Conservation (phyloP, 768 basidiomycete species). For the Baorangia bicolor region DNA sequence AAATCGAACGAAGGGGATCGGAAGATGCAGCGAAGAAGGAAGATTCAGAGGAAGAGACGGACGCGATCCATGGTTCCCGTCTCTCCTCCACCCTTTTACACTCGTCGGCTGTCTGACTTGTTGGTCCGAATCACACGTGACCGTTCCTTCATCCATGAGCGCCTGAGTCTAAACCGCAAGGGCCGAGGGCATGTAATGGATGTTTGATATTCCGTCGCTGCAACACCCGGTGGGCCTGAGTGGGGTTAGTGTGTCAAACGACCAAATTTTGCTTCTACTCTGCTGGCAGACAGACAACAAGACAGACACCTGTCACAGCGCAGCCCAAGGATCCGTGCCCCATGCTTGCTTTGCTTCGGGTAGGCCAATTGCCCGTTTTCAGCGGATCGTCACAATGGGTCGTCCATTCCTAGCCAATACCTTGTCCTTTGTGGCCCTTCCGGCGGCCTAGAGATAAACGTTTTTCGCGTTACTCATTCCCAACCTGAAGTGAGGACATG, state of each 20-base stretch:
- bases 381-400: neutral
- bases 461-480: neutral
- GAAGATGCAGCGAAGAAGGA: conserved; percentile 24
- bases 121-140: conserved; percentile 11
- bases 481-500: neutral
- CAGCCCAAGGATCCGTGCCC: neutral
- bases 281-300: neutral
- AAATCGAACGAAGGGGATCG: conserved; percentile 5
- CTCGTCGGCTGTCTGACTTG: neutral
- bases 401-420: neutral
- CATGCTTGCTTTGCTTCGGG: neutral
- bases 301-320: neutral
- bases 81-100: conserved; percentile 12
- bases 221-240: no score
- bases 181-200: neutral
- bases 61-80: neutral
- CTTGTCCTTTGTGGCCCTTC: neutral
- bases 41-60: conserved; percentile 4
- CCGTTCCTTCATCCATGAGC: no score
- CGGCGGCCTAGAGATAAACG: neutral
- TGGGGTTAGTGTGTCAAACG: neutral
- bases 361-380: neutral
- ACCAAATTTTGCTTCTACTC: neutral
- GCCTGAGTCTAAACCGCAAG: neutral
- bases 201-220: neutral